A percentile compares a stretch with the other conserved stretches of the same genome.
Evolutionary conservation across 176 grass and related monocot species (phyloP).

Genomic region (Carex pumila): DNA sequence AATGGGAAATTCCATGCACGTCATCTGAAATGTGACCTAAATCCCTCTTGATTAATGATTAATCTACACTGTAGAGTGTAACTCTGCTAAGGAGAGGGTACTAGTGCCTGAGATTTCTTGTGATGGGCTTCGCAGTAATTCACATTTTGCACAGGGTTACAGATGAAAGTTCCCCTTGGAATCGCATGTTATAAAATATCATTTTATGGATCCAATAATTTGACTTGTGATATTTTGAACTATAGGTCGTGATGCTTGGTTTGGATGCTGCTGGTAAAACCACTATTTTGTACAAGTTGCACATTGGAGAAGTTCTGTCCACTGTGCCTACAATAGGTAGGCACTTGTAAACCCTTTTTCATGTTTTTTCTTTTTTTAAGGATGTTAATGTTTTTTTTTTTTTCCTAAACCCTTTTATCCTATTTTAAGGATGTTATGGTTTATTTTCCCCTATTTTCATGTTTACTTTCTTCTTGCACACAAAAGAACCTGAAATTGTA

Average conservation of each 20-base stretch:
- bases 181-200: not conserved
- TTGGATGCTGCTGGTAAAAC: conserved; percentile 27
- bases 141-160: not conserved
- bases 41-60: not conserved
- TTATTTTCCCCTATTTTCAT: not conserved
- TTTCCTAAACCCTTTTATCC: no score
- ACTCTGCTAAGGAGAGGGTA: not conserved
- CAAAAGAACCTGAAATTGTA: not conserved
- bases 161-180: not conserved
- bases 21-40: not conserved
- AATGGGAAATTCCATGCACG: not conserved
- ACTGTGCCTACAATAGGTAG: conserved; percentile 24
- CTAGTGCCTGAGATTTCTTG: not conserved
- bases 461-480: not conserved
- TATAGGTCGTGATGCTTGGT: conserved; percentile 24
- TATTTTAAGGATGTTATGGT: not conserved
- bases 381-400: not conserved
- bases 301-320: conserved; percentile 25
- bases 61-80: not conserved
- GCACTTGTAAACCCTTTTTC: not conserved
- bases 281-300: conserved; percentile 24
- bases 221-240: not conserved
- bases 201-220: not conserved
- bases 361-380: not conserved
- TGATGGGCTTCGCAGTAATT: not conserved